phyloP scores from a whole-genome alignment of 768 basidiomycete genomes.

The Suillus sp. region DNA sequence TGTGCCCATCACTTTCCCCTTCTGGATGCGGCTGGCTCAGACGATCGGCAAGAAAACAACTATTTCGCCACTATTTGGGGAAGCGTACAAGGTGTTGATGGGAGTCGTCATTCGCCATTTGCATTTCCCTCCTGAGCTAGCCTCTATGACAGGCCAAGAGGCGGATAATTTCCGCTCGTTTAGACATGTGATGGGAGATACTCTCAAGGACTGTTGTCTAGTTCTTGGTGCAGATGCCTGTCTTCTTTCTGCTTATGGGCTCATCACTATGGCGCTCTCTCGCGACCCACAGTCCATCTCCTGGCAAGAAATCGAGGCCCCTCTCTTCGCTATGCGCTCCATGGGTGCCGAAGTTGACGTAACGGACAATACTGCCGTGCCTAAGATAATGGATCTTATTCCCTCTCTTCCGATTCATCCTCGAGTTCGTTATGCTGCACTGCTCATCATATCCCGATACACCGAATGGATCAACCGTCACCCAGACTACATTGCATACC shows the following conservation, averaged over 20 bases:
- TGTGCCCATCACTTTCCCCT: conserved; percentile 95
- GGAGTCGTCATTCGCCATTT: conserved; percentile 85
- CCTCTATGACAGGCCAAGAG: conserved; percentile 74
- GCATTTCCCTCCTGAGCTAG: conserved; percentile 81
- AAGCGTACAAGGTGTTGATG: conserved; percentile 86
- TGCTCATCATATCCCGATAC: conserved; percentile 93
- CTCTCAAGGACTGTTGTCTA: conserved; percentile 96
- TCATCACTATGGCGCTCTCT: conserved; percentile 74
- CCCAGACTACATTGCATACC: conserved; percentile 80
- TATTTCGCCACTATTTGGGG: conserved; percentile 73
- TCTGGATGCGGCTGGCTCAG: conserved; percentile 98
- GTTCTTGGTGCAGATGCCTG: conserved; percentile 89
- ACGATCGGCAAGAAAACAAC: conserved; percentile 76
- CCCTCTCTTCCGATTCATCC: conserved; percentile 89
- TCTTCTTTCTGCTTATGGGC: conserved; percentile 76
- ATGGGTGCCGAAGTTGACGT: conserved; percentile 95
- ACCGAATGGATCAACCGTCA: conserved; percentile 95
- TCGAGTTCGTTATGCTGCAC: conserved; percentile 90
- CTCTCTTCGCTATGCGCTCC: conserved; percentile 94
- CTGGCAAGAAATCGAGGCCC: conserved; percentile 98
- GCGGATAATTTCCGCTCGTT: conserved; percentile 93
- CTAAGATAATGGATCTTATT: conserved; percentile 94
- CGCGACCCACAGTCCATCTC: conserved; percentile 57
- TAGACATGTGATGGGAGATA: conserved; percentile 98
- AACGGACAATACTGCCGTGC: conserved; percentile 81